Evolutionary conservation across 2,329 filamentous ascomycete genomes (phyloP), one percentile per base, ranked within the genome.

Genomic region (Elsinoe arachidis): DNA sequence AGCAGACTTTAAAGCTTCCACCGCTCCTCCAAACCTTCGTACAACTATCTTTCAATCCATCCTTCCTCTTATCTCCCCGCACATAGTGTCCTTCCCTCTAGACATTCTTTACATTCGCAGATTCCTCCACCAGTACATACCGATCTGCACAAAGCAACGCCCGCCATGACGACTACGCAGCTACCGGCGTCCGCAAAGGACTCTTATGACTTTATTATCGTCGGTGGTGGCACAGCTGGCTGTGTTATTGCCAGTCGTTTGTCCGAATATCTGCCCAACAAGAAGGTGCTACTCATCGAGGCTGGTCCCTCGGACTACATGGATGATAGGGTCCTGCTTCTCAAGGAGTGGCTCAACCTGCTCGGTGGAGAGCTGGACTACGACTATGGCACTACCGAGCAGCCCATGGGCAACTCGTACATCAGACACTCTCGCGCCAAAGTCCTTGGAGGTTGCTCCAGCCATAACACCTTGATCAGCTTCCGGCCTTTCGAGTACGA

Each of bases 401-500:
- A 96, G 76, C 90, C 90, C 62, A 93, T 74, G 81, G 89, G 90
- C 69, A 96, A 96, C 78, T 93, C 88, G 58, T 81, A 90, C 75
- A 95, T 96, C 75, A 85, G 90, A 63, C 90, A 95, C 76, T 95
- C 90, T 12, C 86, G 90, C 61, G 90, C 90, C 62, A 95, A 95
- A 78, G 90, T 96, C 38, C 81, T 96, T 30, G 90, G 90, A 64
- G 90, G 90, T 63, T 96, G 90, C 79, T 95, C 90, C 44, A 92
- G 87, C 59, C 90, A 95, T 80, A 96, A 96, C 75, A 95, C 90
- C 17, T 79, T 95, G 66, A 95, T 96, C 72, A 93, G 88, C 15
- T 95, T 95, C 81, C 83, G 90, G 23, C 89, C 90, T 6, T 95
- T 95, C 69, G 84, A 90, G 72, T 91, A 95, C 72, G 90, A 96